Conservation (phyloP, 345 rosid species). For the Hibiscus syriacus region DNA sequence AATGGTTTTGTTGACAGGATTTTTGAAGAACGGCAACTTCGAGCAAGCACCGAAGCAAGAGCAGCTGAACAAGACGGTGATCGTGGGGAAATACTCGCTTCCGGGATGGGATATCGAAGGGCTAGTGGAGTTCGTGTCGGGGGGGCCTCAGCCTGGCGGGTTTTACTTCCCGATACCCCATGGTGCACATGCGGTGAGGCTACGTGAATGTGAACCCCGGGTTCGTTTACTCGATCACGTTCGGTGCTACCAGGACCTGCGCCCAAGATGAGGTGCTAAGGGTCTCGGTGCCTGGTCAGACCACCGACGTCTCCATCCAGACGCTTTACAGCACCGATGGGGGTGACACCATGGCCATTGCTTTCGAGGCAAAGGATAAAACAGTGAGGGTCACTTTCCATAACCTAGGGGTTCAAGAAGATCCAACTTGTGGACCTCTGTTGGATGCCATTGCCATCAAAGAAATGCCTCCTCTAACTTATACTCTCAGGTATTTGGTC, state of each 20-base stretch:
- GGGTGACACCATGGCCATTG: constrained; percentile 78
- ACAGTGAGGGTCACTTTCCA: constrained; percentile 55
- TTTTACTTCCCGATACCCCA: constrained; percentile 60
- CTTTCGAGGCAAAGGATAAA: constrained; percentile 45
- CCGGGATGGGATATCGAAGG: constrained; percentile 74
- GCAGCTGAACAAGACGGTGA: constrained; percentile 55
- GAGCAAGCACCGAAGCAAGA: constrained; percentile 47
- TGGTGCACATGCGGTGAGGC: constrained; percentile 66
- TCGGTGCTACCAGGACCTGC: constrained; percentile 71
- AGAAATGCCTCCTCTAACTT: constrained; percentile 43
- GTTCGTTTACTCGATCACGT: constrained; percentile 53
- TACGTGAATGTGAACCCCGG: constrained; percentile 39
- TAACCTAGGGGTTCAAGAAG: constrained; percentile 81
- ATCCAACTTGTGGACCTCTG: constrained; percentile 75
- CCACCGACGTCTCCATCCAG: constrained; percentile 53
- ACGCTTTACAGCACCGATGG: constrained; percentile 68
- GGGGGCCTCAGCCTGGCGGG: constrained; percentile 88
- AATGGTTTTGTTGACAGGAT: constrained; percentile 39
- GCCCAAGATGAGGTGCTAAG: constrained; percentile 70
- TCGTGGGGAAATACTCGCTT: constrained; percentile 66
- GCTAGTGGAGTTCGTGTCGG: constrained; percentile 60
- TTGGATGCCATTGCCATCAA: constrained; percentile 83
- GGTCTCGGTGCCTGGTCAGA: constrained; percentile 46
- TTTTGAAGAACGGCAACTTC: constrained; percentile 64
- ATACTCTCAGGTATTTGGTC: constrained; percentile 29